Conservation (phyloP, 306 rosid species). For the Potentilla sterilis region DNA sequence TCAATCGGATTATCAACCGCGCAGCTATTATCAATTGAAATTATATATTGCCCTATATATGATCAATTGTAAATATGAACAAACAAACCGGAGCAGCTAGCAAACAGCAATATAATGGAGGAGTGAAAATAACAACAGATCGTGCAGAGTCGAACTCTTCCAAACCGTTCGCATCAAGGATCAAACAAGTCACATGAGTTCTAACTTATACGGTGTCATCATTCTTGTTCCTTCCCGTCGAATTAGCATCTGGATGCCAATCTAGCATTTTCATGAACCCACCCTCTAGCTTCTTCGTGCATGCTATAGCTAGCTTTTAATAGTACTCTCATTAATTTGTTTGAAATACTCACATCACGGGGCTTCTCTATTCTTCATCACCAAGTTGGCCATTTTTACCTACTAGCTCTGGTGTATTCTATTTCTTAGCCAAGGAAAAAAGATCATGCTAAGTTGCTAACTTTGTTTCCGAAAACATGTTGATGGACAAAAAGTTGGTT, state of each 20-base stretch:
- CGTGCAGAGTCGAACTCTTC: conserved; percentile 10
- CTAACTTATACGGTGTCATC: conserved; percentile 34
- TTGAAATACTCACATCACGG: conserved; percentile 50
- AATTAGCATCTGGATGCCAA: neutral
- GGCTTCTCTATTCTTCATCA: conserved; percentile 7
- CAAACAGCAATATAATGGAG: neutral
- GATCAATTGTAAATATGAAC: neutral
- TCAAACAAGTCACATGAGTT: conserved; percentile 49
- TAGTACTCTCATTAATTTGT: conserved; percentile 16
- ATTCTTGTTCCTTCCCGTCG: neutral
- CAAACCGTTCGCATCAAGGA: conserved; percentile 37
- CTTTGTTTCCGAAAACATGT: neutral
- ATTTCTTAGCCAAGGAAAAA: neutral
- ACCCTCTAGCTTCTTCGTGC: conserved; percentile 18
- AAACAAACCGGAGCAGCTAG: neutral
- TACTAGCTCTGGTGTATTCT: neutral
- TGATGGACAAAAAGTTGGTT: neutral
- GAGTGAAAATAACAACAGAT: conserved; percentile 31
- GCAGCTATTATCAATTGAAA: too few species aligned
- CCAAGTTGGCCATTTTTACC: neutral
- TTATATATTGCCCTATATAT: too few species aligned
- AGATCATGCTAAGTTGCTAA: neutral
- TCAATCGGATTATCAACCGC: too few species aligned
- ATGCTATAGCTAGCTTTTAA: conserved; percentile 14
- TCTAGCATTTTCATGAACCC: neutral